Percentiles rank a stretch among this genome's conserved stretches.
phyloP scores from a whole-genome alignment of 306 rosid genomes.

The Corylus americana region DNA sequence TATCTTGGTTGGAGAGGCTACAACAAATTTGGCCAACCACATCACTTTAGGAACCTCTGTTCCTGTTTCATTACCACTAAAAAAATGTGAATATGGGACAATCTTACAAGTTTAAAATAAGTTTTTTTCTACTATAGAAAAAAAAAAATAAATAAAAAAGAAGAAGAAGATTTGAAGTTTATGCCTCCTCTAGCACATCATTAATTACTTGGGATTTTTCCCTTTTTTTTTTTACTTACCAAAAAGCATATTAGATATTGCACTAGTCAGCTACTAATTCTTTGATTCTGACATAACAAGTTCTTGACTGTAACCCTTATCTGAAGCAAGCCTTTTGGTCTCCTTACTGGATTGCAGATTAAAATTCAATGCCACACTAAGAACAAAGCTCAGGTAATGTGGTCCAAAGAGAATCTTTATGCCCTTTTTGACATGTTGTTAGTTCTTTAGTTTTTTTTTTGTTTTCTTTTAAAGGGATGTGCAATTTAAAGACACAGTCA shows the following conservation, averaged over 20 bases:
- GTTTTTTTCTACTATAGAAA: no score
- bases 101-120: slow-evolving; percentile 33
- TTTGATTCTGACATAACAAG: not conserved
- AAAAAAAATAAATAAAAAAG: no score
- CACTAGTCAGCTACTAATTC: not conserved
- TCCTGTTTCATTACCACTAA: slow-evolving; percentile 48
- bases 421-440: not conserved
- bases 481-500: no score
- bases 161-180: no score
- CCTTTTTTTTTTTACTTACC: not conserved
- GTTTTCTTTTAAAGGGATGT: no score
- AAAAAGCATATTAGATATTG: not conserved
- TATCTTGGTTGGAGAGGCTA: slow-evolving; percentile 63
- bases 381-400: slow-evolving; percentile 22
- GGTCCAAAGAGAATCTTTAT: not conserved
- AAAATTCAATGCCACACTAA: slow-evolving; percentile 28
- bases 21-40: slow-evolving; percentile 40
- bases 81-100: slow-evolving; percentile 50
- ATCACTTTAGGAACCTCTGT: slow-evolving; percentile 39
- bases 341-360: slow-evolving; percentile 10
- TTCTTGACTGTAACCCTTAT: not conserved
- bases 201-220: no score
- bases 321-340: not conserved
- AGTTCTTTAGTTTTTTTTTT: not conserved
- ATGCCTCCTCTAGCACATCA: no score